Conservation (phyloP, 495 filamentous ascomycete species). For the Platismatia glauca region DNA sequence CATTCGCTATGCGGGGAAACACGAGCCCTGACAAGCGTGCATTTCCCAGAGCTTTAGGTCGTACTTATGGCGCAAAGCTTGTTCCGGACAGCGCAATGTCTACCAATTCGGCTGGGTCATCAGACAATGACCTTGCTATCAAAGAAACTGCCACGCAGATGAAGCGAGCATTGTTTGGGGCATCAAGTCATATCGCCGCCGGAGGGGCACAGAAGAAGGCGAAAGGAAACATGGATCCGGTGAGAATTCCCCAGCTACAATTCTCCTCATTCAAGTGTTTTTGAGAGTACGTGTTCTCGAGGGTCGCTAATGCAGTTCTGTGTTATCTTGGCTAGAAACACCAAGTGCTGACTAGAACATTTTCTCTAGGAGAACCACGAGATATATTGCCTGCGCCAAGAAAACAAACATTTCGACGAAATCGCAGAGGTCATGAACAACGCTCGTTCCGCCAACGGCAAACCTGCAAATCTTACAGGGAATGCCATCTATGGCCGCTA, state of each 20-base stretch:
- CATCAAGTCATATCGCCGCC: background rate
- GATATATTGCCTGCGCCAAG: slow-evolving; percentile 25
- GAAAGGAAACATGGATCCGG: background rate
- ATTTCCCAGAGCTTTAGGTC: background rate
- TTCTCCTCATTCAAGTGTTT: background rate
- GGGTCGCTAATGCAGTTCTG: background rate
- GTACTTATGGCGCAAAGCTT: background rate
- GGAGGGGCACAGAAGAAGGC: background rate
- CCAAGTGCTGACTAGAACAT: slow-evolving; percentile 10
- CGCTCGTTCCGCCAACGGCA: slow-evolving; percentile 18
- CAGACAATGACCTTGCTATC: background rate
- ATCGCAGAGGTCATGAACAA: slow-evolving; percentile 26
- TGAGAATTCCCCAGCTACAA: background rate
- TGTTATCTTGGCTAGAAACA: background rate
- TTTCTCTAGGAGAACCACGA: slow-evolving; percentile 26
- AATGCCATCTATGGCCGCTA: slow-evolving; percentile 29
- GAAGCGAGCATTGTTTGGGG: background rate
- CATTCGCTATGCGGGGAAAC: background rate
- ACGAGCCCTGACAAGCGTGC: background rate
- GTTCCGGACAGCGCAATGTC: background rate
- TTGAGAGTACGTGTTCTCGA: no score
- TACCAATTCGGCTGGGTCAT: background rate
- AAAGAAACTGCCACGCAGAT: background rate
- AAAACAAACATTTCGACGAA: slow-evolving; percentile 20
- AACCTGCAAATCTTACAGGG: slow-evolving; percentile 18